These are phyloP conservation scores for Niveomyces coronatus DNA, from an alignment of 2,329 filamentous ascomycete genomes.

Conservation along the genomic window DNA sequence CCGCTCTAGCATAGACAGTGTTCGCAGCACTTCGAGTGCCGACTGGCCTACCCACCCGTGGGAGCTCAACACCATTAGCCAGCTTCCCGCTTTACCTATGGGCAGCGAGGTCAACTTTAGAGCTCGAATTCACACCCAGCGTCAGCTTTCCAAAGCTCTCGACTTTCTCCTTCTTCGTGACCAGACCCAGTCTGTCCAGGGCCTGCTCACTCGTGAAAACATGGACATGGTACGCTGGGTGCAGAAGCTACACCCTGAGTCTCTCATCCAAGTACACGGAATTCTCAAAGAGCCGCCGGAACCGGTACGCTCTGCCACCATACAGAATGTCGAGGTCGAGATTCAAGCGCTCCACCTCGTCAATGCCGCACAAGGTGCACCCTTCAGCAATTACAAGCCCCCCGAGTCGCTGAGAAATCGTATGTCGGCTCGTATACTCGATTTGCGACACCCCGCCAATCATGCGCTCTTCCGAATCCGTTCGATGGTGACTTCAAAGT, in stretches of 20 bases:
- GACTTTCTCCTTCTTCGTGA: conserved; percentile 83
- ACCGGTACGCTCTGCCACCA: conserved; percentile 62
- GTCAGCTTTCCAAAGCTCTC: conserved; percentile 70
- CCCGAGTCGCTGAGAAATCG: conserved; percentile 58
- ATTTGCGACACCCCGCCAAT: conserved; percentile 74
- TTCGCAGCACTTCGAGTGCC: conserved; percentile 25
- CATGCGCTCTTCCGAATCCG: conserved; percentile 85
- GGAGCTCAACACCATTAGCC: conserved; percentile 28
- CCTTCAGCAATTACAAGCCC: conserved; percentile 49
- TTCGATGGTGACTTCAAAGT: conserved; percentile 67
- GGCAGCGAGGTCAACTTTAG: conserved; percentile 32
- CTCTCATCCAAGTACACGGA: conserved; percentile 67
- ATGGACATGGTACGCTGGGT: conserved; percentile 79
- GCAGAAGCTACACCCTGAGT: conserved; percentile 70
- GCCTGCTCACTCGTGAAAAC: conserved; percentile 50
- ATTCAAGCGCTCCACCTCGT: conserved; percentile 47
- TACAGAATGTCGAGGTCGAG: conserved; percentile 66
- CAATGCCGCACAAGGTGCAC: conserved; percentile 36
- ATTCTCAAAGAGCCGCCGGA: conserved; percentile 63
- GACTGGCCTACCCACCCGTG: conserved; percentile 30
- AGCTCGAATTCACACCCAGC: conserved; percentile 47
- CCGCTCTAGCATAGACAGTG: conserved; percentile 20
- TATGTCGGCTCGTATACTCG: conserved; percentile 68
- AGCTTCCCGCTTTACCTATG: conserved; percentile 26
- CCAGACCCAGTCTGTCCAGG: conserved; percentile 68